Evolutionary conservation across 2,329 filamentous ascomycete genomes (phyloP).

Genomic region (Pseudocercospora pini-densiflorae): DNA sequence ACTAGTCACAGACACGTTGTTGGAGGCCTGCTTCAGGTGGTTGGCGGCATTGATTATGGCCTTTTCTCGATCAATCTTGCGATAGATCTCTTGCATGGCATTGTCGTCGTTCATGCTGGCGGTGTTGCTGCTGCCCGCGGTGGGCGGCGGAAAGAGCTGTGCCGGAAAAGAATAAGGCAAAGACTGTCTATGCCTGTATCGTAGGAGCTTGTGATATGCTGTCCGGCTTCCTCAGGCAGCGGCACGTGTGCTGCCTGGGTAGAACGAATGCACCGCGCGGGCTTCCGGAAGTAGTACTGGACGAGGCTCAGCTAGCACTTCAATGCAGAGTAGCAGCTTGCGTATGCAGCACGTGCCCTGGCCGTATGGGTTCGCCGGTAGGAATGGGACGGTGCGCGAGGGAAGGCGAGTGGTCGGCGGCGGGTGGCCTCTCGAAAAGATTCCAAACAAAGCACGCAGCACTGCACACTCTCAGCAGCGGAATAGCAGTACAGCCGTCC

Average conservation of each 20-base stretch:
- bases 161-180: not conserved
- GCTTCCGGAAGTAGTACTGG: constrained; percentile 5
- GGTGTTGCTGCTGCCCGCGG: constrained; percentile 26
- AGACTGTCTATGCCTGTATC: constrained; percentile 10
- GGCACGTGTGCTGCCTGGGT: constrained; percentile 17
- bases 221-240: constrained; percentile 15
- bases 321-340: constrained; percentile 9
- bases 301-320: constrained; percentile 6
- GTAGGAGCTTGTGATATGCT: constrained; percentile 3
- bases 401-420: not conserved
- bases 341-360: constrained; percentile 4
- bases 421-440: constrained; percentile 7
- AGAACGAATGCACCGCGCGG: constrained; percentile 5
- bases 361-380: constrained; percentile 8
- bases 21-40: constrained; percentile 93
- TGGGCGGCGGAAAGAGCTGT: constrained; percentile 19
- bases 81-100: constrained; percentile 78
- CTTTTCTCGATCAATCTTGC: constrained; percentile 98
- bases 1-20: constrained; percentile 88
- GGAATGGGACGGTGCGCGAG: constrained; percentile 9
- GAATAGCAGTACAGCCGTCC: not conserved
- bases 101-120: constrained; percentile 64
- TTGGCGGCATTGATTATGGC: constrained; percentile 92
- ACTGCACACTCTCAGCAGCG: not conserved
- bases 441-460: not conserved